Percentiles rank a stretch among this genome's conserved stretches.
Conservation (phyloP, 768 basidiomycete species). For the Naganishia kalamii region DNA sequence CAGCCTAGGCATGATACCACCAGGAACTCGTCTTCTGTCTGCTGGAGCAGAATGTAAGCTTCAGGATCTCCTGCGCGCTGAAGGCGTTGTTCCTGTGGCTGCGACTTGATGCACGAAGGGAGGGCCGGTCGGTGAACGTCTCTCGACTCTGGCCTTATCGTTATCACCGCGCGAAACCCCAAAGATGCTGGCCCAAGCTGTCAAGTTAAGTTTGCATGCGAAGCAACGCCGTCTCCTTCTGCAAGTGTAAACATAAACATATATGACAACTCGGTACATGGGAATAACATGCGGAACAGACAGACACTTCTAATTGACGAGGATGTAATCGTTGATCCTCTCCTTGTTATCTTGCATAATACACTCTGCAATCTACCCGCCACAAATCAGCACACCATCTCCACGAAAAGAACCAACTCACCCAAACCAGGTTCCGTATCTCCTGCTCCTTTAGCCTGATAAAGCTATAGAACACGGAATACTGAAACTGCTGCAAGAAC, state of each 20-base stretch:
- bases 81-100: no score
- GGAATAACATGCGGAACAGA: neutral
- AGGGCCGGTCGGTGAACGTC: no score
- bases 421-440: slow-evolving; percentile 49
- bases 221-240: no score
- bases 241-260: neutral
- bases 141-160: no score
- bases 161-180: no score
- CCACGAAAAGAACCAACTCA: neutral
- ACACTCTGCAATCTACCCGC: slow-evolving; percentile 27
- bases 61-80: no score
- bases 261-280: slow-evolving; percentile 4
- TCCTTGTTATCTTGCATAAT: slow-evolving; percentile 85
- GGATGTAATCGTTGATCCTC: slow-evolving; percentile 90
- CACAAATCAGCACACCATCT: neutral
- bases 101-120: no score
- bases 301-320: slow-evolving; percentile 58
- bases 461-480: slow-evolving; percentile 74
- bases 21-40: no score
- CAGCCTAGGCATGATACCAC: no score
- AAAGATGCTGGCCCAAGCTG: no score
- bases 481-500: slow-evolving; percentile 95
- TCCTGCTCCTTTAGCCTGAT: slow-evolving; percentile 56
- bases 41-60: no score
- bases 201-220: no score